Evolutionary conservation across 2,329 filamentous ascomycete genomes (phyloP).

Genomic region (Neocucurbitaria cava): DNA sequence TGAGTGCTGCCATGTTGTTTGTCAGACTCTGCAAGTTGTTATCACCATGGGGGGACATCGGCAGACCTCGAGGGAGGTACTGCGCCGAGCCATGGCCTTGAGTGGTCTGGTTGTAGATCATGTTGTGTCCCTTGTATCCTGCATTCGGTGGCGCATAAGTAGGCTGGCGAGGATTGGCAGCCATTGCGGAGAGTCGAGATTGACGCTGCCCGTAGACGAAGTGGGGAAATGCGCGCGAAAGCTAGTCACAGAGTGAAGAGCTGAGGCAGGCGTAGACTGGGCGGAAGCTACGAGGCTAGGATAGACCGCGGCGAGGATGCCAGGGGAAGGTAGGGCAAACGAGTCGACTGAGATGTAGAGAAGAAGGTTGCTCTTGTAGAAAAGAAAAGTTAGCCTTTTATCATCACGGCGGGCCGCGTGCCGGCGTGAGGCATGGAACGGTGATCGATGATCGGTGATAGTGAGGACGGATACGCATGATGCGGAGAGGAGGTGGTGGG

Average conservation of each 20-base stretch:
- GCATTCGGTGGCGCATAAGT: slow-evolving; percentile 32
- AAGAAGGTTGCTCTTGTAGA: slow-evolving; percentile 43
- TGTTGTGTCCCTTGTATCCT: slow-evolving; percentile 42
- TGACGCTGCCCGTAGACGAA: slow-evolving; percentile 2
- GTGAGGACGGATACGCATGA: slow-evolving; percentile 22
- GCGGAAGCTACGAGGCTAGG: slow-evolving; percentile 11
- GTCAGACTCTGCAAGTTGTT: slow-evolving; percentile 42
- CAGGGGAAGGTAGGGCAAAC: slow-evolving; percentile 21
- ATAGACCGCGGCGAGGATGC: slow-evolving; percentile 17
- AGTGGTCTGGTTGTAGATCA: slow-evolving; percentile 38
- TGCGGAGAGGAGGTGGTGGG: slow-evolving; percentile 2
- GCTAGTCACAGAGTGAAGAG: slow-evolving; percentile 1
- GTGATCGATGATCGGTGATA: slow-evolving; percentile 24
- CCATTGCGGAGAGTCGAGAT: slow-evolving; percentile 25
- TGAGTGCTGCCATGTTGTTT: slow-evolving; percentile 45
- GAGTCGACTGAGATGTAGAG: slow-evolving; percentile 38
- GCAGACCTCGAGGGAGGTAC: slow-evolving; percentile 47
- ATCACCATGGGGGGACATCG: slow-evolving; percentile 40
- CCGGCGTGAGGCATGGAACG: neutral
- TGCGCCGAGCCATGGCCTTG: slow-evolving; percentile 41
- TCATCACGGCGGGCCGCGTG: neutral
- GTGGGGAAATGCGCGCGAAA: slow-evolving; percentile 1
- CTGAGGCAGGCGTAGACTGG: slow-evolving; percentile 10
- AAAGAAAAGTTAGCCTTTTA: slow-evolving; percentile 17
- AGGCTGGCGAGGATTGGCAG: slow-evolving; percentile 41